Percentiles rank a stretch among this genome's conserved stretches.
Conservation (phyloP, 2,329 filamentous ascomycete species). For the Emergomyces africanus region DNA sequence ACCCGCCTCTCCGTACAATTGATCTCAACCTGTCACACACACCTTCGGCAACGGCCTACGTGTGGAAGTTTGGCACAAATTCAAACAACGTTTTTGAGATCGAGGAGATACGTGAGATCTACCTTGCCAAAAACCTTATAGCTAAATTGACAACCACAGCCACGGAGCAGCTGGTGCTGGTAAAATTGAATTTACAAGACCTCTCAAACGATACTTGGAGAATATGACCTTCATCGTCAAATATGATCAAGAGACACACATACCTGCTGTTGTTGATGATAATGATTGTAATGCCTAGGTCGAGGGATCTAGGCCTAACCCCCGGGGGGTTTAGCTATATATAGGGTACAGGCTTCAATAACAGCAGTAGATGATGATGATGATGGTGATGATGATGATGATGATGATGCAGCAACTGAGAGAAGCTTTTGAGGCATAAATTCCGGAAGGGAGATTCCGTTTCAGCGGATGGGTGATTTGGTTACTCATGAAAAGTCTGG, state of each 20-base stretch:
- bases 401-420: constrained; percentile 31
- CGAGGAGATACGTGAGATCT: constrained; percentile 37
- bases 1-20: constrained; percentile 33
- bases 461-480: constrained; percentile 35
- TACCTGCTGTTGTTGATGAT: too few species aligned
- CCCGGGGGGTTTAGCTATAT: too few species aligned
- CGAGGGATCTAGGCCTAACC: too few species aligned
- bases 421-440: constrained; percentile 32
- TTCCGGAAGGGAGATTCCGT: constrained; percentile 35
- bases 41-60: constrained; percentile 37
- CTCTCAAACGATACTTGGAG: constrained; percentile 28
- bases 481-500: constrained; percentile 29
- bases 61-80: constrained; percentile 37
- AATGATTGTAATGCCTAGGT: too few species aligned
- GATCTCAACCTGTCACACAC: constrained; percentile 31
- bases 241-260: constrained; percentile 30
- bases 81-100: constrained; percentile 32
- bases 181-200: constrained; percentile 33
- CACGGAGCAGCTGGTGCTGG: constrained; percentile 30
- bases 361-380: too few species aligned
- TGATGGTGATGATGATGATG: too few species aligned
- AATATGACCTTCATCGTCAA: constrained; percentile 32
- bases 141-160: constrained; percentile 34
- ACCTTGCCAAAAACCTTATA: constrained; percentile 35
- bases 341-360: too few species aligned